These are phyloP conservation scores for Agaricus subrufescens DNA, from an alignment of 768 basidiomycete genomes.

Conservation along the genomic window DNA sequence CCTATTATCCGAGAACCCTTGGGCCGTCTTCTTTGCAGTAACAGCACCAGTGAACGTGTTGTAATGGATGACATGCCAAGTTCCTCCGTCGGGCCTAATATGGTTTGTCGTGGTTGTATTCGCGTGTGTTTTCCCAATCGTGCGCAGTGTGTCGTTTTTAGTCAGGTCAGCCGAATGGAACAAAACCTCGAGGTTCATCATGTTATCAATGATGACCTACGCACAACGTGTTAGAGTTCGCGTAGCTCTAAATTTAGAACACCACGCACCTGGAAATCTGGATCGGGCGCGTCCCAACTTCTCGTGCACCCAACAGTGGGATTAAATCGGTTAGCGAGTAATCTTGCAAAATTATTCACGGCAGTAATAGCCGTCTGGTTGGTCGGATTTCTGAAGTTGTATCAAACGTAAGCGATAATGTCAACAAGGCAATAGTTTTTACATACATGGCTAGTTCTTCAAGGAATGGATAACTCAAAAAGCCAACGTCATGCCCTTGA, in stretches of 20 bases:
- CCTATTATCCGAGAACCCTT: constrained; percentile 52
- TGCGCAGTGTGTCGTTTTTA: constrained; percentile 49
- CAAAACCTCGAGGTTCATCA: constrained; percentile 76
- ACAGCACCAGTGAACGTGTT: constrained; percentile 60
- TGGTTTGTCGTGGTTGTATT: constrained; percentile 66
- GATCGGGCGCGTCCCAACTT: constrained; percentile 60
- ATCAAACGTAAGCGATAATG: neutral
- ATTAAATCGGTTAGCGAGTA: constrained; percentile 54
- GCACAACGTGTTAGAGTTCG: neutral
- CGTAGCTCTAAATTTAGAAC: neutral
- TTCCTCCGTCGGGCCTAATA: constrained; percentile 58
- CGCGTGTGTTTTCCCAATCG: constrained; percentile 62
- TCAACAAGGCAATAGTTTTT: neutral
- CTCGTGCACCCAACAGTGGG: constrained; percentile 61
- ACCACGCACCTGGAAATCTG: constrained; percentile 48
- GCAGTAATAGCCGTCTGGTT: constrained; percentile 53
- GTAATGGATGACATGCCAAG: constrained; percentile 65
- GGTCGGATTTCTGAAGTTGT: constrained; percentile 39
- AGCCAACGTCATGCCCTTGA: constrained; percentile 68
- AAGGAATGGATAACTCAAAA: constrained; percentile 64
- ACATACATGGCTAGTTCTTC: constrained; percentile 57
- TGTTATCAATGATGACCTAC: constrained; percentile 72
- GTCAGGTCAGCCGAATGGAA: constrained; percentile 55
- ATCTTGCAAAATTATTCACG: constrained; percentile 51
- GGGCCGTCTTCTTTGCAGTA: constrained; percentile 49